Evolutionary conservation across 2,329 filamentous ascomycete species (phyloP).

Genomic region (Verticillium albo-atrum): DNA sequence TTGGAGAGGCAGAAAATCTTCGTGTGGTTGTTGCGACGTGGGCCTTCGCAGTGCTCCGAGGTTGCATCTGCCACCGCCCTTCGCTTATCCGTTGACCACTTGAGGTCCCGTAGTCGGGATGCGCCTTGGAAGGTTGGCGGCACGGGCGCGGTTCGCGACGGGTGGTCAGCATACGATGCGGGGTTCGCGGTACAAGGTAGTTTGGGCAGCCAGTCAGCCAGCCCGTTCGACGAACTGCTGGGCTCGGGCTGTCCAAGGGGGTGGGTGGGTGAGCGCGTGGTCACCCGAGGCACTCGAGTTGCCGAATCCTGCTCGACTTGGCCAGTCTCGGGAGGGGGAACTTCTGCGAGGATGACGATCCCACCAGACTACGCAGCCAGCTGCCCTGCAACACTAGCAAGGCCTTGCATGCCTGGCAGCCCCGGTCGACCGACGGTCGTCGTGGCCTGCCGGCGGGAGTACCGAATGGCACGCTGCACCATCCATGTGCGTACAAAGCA

Average conservation of each 20-base stretch:
- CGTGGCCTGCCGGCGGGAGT: conserved; percentile 6
- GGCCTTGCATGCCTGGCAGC: neutral
- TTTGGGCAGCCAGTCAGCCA: neutral
- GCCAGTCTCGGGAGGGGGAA: neutral
- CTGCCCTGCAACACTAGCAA: neutral
- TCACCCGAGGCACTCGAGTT: neutral
- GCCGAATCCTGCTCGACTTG: neutral
- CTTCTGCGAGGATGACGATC: neutral
- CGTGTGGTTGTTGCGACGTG: neutral
- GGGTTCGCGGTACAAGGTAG: neutral
- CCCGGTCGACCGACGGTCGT: neutral
- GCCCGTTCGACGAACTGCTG: neutral
- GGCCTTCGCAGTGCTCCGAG: neutral
- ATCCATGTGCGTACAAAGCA: neutral
- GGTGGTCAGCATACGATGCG: neutral
- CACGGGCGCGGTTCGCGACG: neutral
- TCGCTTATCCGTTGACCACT: neutral
- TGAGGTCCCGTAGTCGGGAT: neutral
- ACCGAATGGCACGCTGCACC: conserved; percentile 9
- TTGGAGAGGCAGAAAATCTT: neutral
- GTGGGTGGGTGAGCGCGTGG: neutral
- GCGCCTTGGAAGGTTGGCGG: neutral
- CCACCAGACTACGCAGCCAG: conserved; percentile 4
- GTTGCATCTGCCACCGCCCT: neutral
- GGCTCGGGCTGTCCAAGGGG: neutral